Evolutionary conservation across 2,329 filamentous ascomycete genomes (phyloP), one percentile per base, ranked within the genome.

Genomic region (Aspergillus sp.): DNA sequence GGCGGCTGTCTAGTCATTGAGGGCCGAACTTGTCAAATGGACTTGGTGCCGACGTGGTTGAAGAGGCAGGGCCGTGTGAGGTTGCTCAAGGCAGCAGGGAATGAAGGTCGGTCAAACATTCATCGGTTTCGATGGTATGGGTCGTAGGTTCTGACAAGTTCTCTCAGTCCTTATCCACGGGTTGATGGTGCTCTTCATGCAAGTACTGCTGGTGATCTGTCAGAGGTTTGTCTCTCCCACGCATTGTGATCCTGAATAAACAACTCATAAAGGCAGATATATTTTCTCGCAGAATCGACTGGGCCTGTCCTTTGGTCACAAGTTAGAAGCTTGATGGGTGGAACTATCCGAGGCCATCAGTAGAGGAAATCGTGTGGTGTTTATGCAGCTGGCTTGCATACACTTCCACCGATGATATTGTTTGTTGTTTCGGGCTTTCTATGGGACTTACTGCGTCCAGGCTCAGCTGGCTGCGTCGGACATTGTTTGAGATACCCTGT

Each of bases 1-100:
- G 66, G 71, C 3, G 75, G 74, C 0, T 78, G 76, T 57, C 59
- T 70, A 55, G 69, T 79, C n/a, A 60, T 79, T 5, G 62, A 71
- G 34, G 76, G 76, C 1, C 46, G 40, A 15, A 73, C 69, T 3
- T 75, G 73, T 61, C 68, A 66, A 48, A 62, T 60, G n/a, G 66
- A 68, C 51, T 46, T 70, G 24, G 52, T 73, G 13, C 65, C 70
- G 1, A 54, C 55, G 5, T 74, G 73, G 73, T 49, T 72, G 49
- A 67, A 68, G 56, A 57, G 58, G 6, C 58, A 63, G 24, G 58
- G 60, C 1, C 60, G 58, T 4, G 51, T 65, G 30, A 62, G 54
- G 49, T 7, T 61, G n/a, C 53, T 61, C 11, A 62, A 58, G 44
- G 19, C 15, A 8, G 60, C 64, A 59, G 62, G 66, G 1, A 49